phyloP scores from a whole-genome alignment of 2,329 filamentous ascomycete species.

The Capronia coronata region DNA sequence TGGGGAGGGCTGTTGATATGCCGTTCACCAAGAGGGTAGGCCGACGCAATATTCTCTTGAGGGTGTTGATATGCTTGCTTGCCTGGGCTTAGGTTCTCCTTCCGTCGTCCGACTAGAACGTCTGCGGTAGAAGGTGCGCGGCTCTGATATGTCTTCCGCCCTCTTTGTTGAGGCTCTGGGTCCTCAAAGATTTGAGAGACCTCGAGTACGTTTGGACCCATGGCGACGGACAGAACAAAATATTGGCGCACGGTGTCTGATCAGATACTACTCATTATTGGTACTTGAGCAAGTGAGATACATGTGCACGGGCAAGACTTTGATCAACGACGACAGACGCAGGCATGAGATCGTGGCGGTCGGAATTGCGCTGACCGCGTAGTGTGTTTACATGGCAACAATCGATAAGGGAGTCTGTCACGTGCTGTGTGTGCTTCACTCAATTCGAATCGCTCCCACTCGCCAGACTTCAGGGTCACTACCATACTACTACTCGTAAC shows the following conservation, averaged over 20 bases:
- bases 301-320: slow-evolving; percentile 9
- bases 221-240: slow-evolving; percentile 14
- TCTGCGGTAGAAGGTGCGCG: slow-evolving; percentile 24
- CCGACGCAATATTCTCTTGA: slow-evolving; percentile 2
- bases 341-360: slow-evolving; percentile 1
- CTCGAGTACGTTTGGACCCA: slow-evolving; percentile 23
- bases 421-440: neutral
- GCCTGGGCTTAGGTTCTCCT: slow-evolving; percentile 19
- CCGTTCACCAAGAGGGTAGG: slow-evolving; percentile 27
- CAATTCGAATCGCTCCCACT: too few species aligned
- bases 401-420: neutral
- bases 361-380: neutral
- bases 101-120: slow-evolving; percentile 20
- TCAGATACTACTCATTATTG: slow-evolving; percentile 18
- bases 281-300: slow-evolving; percentile 7
- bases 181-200: slow-evolving; percentile 29
- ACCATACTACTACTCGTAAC: too few species aligned
- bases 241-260: slow-evolving; percentile 20
- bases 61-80: slow-evolving; percentile 6
- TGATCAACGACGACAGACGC: slow-evolving; percentile 6
- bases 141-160: slow-evolving; percentile 17
- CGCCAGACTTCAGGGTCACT: too few species aligned
- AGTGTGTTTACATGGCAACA: slow-evolving; percentile 1
- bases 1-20: slow-evolving; percentile 30
- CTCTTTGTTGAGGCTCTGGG: slow-evolving; percentile 20